Base-by-base conservation (phyloP, 805 yeast species). In the Diddensiella caesifluorescens region DNA sequence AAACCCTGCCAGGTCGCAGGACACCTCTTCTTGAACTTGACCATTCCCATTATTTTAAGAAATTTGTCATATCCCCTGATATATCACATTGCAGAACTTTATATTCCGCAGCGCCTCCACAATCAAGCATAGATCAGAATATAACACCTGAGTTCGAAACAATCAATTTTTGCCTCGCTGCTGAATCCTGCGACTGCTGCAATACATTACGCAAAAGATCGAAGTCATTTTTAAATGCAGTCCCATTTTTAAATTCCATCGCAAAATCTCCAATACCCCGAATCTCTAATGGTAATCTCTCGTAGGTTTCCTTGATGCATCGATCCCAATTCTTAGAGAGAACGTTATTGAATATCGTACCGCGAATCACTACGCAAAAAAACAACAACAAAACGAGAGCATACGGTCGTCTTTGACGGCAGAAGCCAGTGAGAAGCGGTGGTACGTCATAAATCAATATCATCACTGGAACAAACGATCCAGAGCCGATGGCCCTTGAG, bases 381-480 rank as follows among this genome's bases (percentile, higher is more conserved):
- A 41, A 41, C 20, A 35, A 15, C 15, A 41, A 20, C 13, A 41
- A 26, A 9, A 41, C 19, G 20, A 41, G 25, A 10, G 41, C 44
- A 41, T 27, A 41, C 19, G 42, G 44, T 22, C 44, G 18, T 23
- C 29, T 23, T 10, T 19, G 13, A 9, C 40, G 30, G 23, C 22
- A 40, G 13, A 21, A 6, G 4, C 13, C 13, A 4, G 27, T 33
- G 9, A 40, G 31, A 9, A 22, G 22, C 6, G 26, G 20, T 3
- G 43, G 43, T 6, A 39, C 35, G 13, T 40, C 43, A 20, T 35
- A 34, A 13, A 40, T 18, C 13, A 33, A 15, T 22, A 35, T 19
- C 19, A 34, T 20, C 7, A 40, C 31, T 16, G 43, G 43, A 4
- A 40, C 13, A 16, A 34, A 21, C 4, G 25, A 28, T 13, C 19